phyloP scores from a whole-genome alignment of 2,329 filamentous ascomycete species.

The Aspergillus viridinutans region DNA sequence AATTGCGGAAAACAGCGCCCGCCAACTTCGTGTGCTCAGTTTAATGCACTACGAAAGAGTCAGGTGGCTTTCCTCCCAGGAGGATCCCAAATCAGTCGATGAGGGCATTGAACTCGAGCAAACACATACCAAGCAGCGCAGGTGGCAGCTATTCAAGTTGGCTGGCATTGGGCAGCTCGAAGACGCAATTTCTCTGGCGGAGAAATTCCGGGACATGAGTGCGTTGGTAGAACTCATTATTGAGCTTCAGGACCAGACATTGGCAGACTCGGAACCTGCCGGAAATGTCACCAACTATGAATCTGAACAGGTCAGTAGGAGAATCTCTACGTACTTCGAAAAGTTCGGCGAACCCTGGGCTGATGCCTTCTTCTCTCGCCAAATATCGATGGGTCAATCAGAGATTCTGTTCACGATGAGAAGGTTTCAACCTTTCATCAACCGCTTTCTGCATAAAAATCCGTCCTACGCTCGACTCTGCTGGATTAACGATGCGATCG shows the following conservation, averaged over 20 bases:
- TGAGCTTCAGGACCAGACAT: slow-evolving; percentile 38
- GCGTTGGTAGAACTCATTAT: slow-evolving; percentile 53
- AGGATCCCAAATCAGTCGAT: slow-evolving; percentile 45
- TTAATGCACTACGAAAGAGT: slow-evolving; percentile 57
- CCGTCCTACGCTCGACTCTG: slow-evolving; percentile 71
- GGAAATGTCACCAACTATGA: slow-evolving; percentile 21
- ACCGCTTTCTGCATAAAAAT: slow-evolving; percentile 69
- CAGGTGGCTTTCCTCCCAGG: slow-evolving; percentile 54
- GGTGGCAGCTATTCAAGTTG: slow-evolving; percentile 45
- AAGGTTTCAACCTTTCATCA: slow-evolving; percentile 69
- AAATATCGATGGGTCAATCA: slow-evolving; percentile 65
- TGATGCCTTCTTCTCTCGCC: slow-evolving; percentile 71
- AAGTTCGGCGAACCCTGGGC: slow-evolving; percentile 51
- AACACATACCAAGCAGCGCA: slow-evolving; percentile 40
- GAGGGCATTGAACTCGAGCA: slow-evolving; percentile 47
- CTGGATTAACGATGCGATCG: slow-evolving; percentile 90
- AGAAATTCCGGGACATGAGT: slow-evolving; percentile 60
- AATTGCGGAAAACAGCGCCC: slow-evolving; percentile 49
- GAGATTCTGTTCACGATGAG: slow-evolving; percentile 64
- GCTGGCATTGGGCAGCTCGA: slow-evolving; percentile 52
- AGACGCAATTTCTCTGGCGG: slow-evolving; percentile 57
- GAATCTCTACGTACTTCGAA: slow-evolving; percentile 46
- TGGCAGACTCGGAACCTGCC: slow-evolving; percentile 17
- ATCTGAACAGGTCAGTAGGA: slow-evolving; percentile 31
- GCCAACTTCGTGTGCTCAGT: slow-evolving; percentile 56